Evolutionary conservation across 352 stramenopile genomes (phyloP), one percentile per base, ranked within the genome.

Genomic region (Phytophthora multivora): DNA sequence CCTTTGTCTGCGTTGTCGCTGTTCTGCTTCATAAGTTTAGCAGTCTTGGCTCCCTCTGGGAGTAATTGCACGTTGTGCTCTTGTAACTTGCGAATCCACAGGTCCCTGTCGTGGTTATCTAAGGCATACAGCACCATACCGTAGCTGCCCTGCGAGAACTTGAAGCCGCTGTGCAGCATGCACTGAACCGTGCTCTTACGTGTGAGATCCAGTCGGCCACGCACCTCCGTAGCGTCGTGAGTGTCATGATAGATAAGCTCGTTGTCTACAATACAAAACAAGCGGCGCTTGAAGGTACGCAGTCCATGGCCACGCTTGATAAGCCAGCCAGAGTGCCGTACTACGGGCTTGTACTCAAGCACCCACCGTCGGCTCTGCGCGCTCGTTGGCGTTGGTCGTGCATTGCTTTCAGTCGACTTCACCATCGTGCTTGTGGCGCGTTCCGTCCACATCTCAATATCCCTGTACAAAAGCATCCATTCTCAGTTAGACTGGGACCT

Each of bases 201-300:
- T 15, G 63, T 70, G 46, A 95, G 60, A 65, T 95, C 84, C 13
- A 95, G 69, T 62, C 79, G 75, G 4, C 86, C 86, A 30, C 83
- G 83, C 51, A 95, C 81, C 50, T 92, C 84, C 18, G 75, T 80
- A 5, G 84, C 84, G 30, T 92, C 84, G 46, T 93, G 84, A 28
- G 77, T 80, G 43, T 96, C 86, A 55, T 94, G 86, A 60, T 92
- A 96, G 55, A 94, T 88, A 33, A 96, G 80, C 43, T 94, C 85
- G 46, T 89, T 77, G 60, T 92, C 87, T 38, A 94, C 73, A 60
- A 96, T 90, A 69, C 82, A 94, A 42, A 96, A 96, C 23, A 96
- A 59, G 18, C 87, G 83, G 18, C 87, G 83, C 63, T 96, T 96
- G 66, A 94, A 96, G 52, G 87, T 90, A 26, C 83, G 79, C 33